Evolutionary conservation across 2,329 filamentous ascomycete genomes (phyloP), one percentile per base, ranked within the genome.

Genomic region (Blastomyces percursus): DNA sequence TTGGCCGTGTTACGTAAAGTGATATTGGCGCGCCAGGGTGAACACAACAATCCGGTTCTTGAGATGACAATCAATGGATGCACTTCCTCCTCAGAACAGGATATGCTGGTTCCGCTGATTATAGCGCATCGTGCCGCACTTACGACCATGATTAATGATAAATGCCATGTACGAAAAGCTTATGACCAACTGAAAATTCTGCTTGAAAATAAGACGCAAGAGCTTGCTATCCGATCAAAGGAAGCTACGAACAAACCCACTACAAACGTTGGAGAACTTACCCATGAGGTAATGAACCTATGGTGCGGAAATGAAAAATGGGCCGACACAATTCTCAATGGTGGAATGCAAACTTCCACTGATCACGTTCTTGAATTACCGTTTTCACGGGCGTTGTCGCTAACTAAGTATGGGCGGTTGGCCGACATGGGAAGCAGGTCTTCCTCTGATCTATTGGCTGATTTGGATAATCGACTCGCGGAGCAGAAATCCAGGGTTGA

Each of bases 221-320:
- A 82, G 9, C 76, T 93, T 57, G 61, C 66, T 2, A 64, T 63
- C 42, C 70, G 70, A 1, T 70, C 73, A 24, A 70, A 75, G 27
- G 67, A 69, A 14, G 56, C 51, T 21, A 67, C 63, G 61, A 66
- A 50, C 51, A 57, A 66, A 2, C 58, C 62, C 61, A 75, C 79
- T 48, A 72, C 76, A 3, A 79, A 76, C 54, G 67, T 73, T 0
- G 77, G 83, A 48, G 12, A 62, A 21, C 11, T 57, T 74, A 62
- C 81, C 86, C 67, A 83, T 82, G 51, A 80, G 82, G 2, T 87
- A 68, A 82, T 82, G 42, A 80, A 82, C 0, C 90, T 91, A 67
- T 96, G 91, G 91, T 80, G 89, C 16, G 91, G 90, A 1, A 85
- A 87, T 69, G 83, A 87, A 64, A 82, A 84, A 62, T 93, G 91